Percentiles rank a stretch among this genome's conserved stretches.
phyloP scores from a whole-genome alignment of 2,329 filamentous ascomycete species.

The Cryphonectria parasitica region DNA sequence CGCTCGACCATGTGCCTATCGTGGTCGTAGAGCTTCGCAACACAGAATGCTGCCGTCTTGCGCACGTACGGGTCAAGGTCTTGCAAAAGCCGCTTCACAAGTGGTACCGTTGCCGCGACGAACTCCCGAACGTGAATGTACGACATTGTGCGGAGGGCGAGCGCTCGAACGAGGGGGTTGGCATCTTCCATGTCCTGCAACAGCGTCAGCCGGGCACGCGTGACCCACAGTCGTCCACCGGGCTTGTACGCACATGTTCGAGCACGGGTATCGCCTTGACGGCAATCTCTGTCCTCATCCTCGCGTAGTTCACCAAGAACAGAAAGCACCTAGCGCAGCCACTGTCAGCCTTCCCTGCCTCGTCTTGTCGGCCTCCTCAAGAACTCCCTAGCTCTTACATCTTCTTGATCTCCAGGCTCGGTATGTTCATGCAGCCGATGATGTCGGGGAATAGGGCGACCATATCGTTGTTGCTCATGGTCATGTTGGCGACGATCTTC shows the following conservation, averaged over 20 bases:
- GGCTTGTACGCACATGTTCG: conserved; percentile 65
- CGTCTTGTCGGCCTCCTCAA: not conserved
- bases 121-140: conserved; percentile 97
- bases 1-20: conserved; percentile 86
- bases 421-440: conserved; percentile 92
- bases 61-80: conserved; percentile 94
- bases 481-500: conserved; percentile 99
- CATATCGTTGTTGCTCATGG: conserved; percentile 99
- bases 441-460: conserved; percentile 95
- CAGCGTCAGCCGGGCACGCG: conserved; percentile 29
- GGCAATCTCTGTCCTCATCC: conserved; percentile 91
- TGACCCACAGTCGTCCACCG: not conserved
- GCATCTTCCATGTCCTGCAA: conserved; percentile 86
- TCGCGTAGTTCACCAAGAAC: conserved; percentile 95
- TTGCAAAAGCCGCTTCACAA: conserved; percentile 80
- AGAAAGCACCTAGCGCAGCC: conserved; percentile 79
- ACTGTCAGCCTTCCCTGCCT: conserved; percentile 26
- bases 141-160: conserved; percentile 92
- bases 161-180: conserved; percentile 88
- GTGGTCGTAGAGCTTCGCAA: conserved; percentile 97
- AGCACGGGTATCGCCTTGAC: conserved; percentile 90
- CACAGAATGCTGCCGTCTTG: conserved; percentile 94
- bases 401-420: conserved; percentile 97
- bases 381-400: conserved; percentile 65
- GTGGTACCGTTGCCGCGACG: conserved; percentile 84